Evolutionary conservation across 1,284 basidiomycete species (phyloP).

Genomic region (Naganishia liquefaciens): DNA sequence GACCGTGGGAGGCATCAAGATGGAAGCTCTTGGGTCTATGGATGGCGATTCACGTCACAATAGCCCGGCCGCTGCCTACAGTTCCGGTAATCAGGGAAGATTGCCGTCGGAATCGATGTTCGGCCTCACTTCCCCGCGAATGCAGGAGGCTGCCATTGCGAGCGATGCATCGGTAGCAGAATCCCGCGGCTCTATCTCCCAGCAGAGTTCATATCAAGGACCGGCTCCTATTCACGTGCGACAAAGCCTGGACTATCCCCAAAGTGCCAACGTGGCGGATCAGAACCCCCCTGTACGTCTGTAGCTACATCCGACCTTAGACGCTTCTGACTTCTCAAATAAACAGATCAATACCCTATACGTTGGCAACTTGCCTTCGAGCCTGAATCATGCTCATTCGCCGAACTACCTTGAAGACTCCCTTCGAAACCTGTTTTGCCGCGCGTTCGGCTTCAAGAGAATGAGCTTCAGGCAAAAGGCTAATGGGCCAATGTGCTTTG

Average conservation of each 20-base stretch:
- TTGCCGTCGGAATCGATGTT: conserved; percentile 3
- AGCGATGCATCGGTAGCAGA: conserved; percentile 20
- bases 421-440: conserved; percentile 75
- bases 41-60: conserved; percentile 34
- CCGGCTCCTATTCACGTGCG: conserved; percentile 20
- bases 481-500: conserved; percentile 96
- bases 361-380: conserved; percentile 86
- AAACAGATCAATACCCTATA: conserved; percentile 85
- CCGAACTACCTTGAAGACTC: conserved; percentile 80
- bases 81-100: neutral
- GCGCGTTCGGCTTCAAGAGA: conserved; percentile 80
- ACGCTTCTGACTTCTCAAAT: conserved; percentile 1
- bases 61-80: conserved; percentile 15
- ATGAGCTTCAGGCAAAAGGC: conserved; percentile 93
- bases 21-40: conserved; percentile 33
- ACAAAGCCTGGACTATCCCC: conserved; percentile 16
- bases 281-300: conserved; percentile 77
- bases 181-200: conserved; percentile 14
- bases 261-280: conserved; percentile 65
- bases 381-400: conserved; percentile 63
- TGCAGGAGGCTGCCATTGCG: conserved; percentile 13
- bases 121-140: conserved; percentile 18
- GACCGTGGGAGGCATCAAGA: conserved; percentile 43
- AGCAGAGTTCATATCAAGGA: conserved; percentile 28
- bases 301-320: conserved; percentile 12